Evolutionary conservation across 805 yeast species (phyloP), one percentile per base, ranked within the genome.

Genomic region (Schwanniomyces pseudopolymorphus): DNA sequence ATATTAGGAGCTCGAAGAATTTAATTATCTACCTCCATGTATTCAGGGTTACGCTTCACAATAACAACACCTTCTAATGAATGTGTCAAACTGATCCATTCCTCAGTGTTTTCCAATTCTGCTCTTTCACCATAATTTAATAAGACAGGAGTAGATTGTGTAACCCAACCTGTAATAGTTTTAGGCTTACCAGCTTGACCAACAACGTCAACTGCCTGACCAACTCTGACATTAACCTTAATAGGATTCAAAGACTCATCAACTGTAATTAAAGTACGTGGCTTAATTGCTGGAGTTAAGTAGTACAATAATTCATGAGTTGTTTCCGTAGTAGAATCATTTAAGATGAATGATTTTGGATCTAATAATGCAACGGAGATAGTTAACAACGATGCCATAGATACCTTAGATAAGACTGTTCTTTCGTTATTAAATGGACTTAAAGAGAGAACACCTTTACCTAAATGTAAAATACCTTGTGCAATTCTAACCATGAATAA

Each of bases 141-240:
- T 57, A 94, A 74, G 17, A 94, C 99, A 0, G 99, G 99, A 0
- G 99, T 94, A 4, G 94, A 87, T 61, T 94, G 99, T 1, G 99
- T 94, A 17, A 94, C 98, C 99, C 99, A 94, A 31, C 99, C 99
- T 3, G 99, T 94, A 40, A 94, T 94, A 10, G 97, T 91, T 76
- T 94, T 94, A 41, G 99, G 99, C 58, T 89, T 89, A 72, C 99
- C 99, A 0, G 98, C 99, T 67, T 92, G 98, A 27, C 99, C 99
- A 51, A 94, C 98, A 33, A 91, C 89, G 64, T 94, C 99, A 24
- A 94, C 98, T 5, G 99, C 98, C 71, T 92, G 97, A 52, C 99
- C 99, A 25, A 94, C 98, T 63, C 99, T 81, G 8, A 94, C 99
- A 55, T 89, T 92, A 8, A 94, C 98, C 74, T 92, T 92, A 51